Evolutionary conservation across 106 monocot genomes (phyloP).

Genomic region (Hemerocallis citrina): DNA sequence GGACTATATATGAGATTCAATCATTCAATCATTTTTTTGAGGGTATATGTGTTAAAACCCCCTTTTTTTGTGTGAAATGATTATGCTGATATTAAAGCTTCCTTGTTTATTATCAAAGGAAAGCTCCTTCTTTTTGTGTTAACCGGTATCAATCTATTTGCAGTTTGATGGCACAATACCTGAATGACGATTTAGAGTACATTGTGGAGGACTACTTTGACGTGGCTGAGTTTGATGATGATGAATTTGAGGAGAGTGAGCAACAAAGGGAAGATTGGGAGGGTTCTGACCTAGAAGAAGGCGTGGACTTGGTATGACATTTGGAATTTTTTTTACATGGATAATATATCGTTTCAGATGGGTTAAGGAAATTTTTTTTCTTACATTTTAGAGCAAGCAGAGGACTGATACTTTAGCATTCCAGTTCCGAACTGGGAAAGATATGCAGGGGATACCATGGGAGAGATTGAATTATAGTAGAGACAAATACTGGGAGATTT

Average conservation of each 20-base stretch:
- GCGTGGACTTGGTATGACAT: not conserved
- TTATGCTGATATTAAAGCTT: too few species aligned
- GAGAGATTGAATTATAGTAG: constrained; percentile 40
- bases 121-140: too few species aligned
- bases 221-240: constrained; percentile 24
- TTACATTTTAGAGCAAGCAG: constrained; percentile 20
- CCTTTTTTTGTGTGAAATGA: too few species aligned
- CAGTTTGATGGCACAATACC: constrained; percentile 23
- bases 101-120: too few species aligned
- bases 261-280: not conserved
- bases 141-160: not conserved
- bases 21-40: too few species aligned
- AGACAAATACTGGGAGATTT: constrained; percentile 36
- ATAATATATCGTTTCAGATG: too few species aligned
- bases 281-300: constrained; percentile 5
- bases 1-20: too few species aligned
- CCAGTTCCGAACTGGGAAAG: constrained; percentile 47
- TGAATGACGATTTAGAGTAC: constrained; percentile 41
- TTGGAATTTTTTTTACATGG: not conserved
- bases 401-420: constrained; percentile 39
- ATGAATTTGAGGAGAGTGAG: not conserved
- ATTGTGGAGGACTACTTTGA: constrained; percentile 23
- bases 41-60: too few species aligned
- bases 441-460: constrained; percentile 65
- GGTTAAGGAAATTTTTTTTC: not conserved